Conservation (phyloP, 805 yeast species). For the Wickerhamiella hasegawae region DNA sequence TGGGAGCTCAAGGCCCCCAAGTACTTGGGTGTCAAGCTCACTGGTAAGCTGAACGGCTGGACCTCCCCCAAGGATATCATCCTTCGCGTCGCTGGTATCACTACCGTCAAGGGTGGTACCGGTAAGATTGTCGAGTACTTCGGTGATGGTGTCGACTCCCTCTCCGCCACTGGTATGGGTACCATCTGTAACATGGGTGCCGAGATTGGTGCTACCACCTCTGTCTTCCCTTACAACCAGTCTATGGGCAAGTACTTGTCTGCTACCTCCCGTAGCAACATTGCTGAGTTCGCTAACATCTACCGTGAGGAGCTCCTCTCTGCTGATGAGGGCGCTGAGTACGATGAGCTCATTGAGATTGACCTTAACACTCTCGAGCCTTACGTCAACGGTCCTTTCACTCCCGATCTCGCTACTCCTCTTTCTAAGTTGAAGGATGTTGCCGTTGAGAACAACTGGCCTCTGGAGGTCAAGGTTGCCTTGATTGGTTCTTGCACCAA, state of each 20-base stretch:
- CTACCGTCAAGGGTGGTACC: constrained; percentile 97
- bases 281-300: constrained; percentile 63
- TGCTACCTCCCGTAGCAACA: constrained; percentile 74
- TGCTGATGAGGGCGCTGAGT: constrained; percentile 88
- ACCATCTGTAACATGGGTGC: constrained; percentile 99
- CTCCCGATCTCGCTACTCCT: constrained; percentile 96
- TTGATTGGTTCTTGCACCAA: constrained; percentile 97
- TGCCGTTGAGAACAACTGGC: constrained; percentile 82
- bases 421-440: constrained; percentile 71
- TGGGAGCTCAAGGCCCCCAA: constrained; percentile 98
- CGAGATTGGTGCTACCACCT: constrained; percentile 96
- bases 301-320: constrained; percentile 41
- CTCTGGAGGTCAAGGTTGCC: constrained; percentile 82
- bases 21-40: constrained; percentile 84
- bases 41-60: constrained; percentile 90
- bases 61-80: constrained; percentile 94
- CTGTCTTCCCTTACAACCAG: constrained; percentile 91
- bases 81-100: constrained; percentile 79
- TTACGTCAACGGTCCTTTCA: constrained; percentile 93
- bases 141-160: constrained; percentile 85
- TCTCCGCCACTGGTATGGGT: constrained; percentile 98
- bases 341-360: constrained; percentile 84
- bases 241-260: constrained; percentile 74
- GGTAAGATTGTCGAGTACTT: constrained; percentile 93
- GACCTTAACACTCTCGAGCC: constrained; percentile 86